A percentile compares a stretch with the other conserved stretches of the same genome.
Conservation (phyloP, 2,329 filamentous ascomycete species). For the Waltergamsia citrina region DNA sequence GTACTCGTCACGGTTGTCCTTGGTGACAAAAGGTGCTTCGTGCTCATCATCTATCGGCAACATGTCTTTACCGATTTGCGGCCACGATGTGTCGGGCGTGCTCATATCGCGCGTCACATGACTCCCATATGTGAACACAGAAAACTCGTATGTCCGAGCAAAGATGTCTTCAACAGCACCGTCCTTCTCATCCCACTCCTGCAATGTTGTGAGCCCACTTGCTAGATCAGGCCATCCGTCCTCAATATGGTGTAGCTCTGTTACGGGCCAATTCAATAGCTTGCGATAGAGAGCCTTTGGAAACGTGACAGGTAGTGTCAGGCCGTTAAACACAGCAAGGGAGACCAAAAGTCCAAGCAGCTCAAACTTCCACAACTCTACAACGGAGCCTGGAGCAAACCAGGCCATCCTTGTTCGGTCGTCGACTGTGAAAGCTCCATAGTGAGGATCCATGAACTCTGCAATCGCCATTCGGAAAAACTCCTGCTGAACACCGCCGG, state of each 20-base stretch:
- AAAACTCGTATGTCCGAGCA: constrained; percentile 79
- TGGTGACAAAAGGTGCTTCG: constrained; percentile 70
- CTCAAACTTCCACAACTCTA: constrained; percentile 84
- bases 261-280: constrained; percentile 60
- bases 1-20: constrained; percentile 67
- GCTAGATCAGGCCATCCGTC: constrained; percentile 84
- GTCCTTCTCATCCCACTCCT: constrained; percentile 67
- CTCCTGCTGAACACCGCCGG: constrained; percentile 92
- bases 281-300: constrained; percentile 77
- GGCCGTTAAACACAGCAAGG: constrained; percentile 83
- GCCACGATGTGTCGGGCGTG: constrained; percentile 34
- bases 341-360: constrained; percentile 81
- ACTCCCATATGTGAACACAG: constrained; percentile 47
- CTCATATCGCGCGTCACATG: constrained; percentile 50
- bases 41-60: constrained; percentile 30
- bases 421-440: constrained; percentile 75
- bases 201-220: constrained; percentile 61
- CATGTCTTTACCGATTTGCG: constrained; percentile 37
- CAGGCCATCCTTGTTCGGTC: constrained; percentile 69
- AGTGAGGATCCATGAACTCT: constrained; percentile 68
- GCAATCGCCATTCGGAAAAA: constrained; percentile 82
- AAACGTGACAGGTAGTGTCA: constrained; percentile 85
- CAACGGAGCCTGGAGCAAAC: constrained; percentile 76
- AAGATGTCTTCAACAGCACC: constrained; percentile 77
- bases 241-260: constrained; percentile 63